Percentiles rank a stretch among this genome's conserved stretches.
Evolutionary conservation across 2,329 filamentous ascomycete genomes (phyloP).

Genomic region (Curvularia sp.): DNA sequence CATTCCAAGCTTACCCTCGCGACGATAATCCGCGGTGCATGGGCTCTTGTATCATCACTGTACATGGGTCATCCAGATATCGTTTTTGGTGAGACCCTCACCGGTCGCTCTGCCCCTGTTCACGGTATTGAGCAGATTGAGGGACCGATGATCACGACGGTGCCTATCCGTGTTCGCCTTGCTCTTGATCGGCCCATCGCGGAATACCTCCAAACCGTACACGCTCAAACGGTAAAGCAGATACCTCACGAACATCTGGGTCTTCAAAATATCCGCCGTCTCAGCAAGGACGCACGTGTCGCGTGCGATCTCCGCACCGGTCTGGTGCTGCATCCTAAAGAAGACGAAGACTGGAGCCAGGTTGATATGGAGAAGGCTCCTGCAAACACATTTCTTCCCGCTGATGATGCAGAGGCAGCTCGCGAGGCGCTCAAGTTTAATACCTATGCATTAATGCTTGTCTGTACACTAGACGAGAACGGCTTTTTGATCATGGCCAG

Average conservation of each 20-base stretch:
- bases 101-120: conserved; percentile 59
- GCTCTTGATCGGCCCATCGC: conserved; percentile 53
- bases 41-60: conserved; percentile 63
- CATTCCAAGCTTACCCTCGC: conserved; percentile 56
- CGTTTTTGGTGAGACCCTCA: conserved; percentile 67
- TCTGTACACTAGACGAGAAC: conserved; percentile 65
- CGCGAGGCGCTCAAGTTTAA: conserved; percentile 65
- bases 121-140: conserved; percentile 61
- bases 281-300: conserved; percentile 44
- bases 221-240: conserved; percentile 62
- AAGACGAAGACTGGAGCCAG: conserved; percentile 32
- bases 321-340: conserved; percentile 49
- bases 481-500: conserved; percentile 68
- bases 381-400: conserved; percentile 62
- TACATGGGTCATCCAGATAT: conserved; percentile 62
- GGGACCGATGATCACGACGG: conserved; percentile 67
- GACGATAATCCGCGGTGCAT: conserved; percentile 64
- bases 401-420: conserved; percentile 63
- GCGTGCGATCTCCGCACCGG: conserved; percentile 48
- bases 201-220: conserved; percentile 64
- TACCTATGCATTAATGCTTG: conserved; percentile 69
- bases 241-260: conserved; percentile 71
- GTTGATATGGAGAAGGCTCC: conserved; percentile 42
- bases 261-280: conserved; percentile 63
- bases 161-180: conserved; percentile 62